Percentiles rank a stretch among this genome's conserved stretches.
These are phyloP conservation scores for Sarocladium strictum DNA, from an alignment of 2,329 filamentous ascomycete species.

Conservation along the genomic window DNA sequence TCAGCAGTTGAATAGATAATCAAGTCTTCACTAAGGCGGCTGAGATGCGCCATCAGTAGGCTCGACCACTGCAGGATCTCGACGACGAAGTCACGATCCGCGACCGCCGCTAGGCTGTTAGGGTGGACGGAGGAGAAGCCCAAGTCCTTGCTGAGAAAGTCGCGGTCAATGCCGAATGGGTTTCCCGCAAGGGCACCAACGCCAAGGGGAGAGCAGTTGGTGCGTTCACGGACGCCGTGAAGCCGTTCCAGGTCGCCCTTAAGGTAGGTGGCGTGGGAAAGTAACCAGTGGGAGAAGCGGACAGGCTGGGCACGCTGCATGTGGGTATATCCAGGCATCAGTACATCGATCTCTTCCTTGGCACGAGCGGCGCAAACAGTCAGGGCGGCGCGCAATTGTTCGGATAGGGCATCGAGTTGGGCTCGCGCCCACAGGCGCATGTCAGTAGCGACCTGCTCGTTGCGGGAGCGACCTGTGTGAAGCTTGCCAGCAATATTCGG, in stretches of 20 bases:
- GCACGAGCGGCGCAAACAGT: constrained; percentile 17
- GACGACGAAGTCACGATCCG: constrained; percentile 62
- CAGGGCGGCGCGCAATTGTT: constrained; percentile 18
- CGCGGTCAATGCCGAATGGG: constrained; percentile 23
- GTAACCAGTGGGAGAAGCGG: constrained; percentile 17
- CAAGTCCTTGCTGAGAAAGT: constrained; percentile 49
- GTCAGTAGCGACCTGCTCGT: constrained; percentile 69
- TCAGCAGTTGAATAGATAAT: constrained; percentile 76
- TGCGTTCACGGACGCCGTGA: constrained; percentile 17
- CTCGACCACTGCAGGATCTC: constrained; percentile 71
- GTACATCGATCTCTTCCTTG: constrained; percentile 21
- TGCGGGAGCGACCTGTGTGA: constrained; percentile 64
- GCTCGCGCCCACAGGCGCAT: constrained; percentile 58
- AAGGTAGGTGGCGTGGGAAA: constrained; percentile 19
- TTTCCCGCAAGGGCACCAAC: constrained; percentile 23
- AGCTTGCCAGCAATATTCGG: constrained; percentile 66
- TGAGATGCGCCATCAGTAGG: constrained; percentile 74
- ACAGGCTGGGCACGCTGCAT: constrained; percentile 21
- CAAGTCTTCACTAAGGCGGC: constrained; percentile 76
- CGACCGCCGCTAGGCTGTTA: constrained; percentile 42
- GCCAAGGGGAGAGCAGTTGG: constrained; percentile 22
- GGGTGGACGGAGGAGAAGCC: constrained; percentile 45
- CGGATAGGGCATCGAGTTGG: constrained; percentile 17
- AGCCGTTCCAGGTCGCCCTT: constrained; percentile 21
- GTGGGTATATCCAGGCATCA: background rate